Conservation (phyloP, 495 filamentous ascomycete genomes). For the Viridothelium virens region DNA sequence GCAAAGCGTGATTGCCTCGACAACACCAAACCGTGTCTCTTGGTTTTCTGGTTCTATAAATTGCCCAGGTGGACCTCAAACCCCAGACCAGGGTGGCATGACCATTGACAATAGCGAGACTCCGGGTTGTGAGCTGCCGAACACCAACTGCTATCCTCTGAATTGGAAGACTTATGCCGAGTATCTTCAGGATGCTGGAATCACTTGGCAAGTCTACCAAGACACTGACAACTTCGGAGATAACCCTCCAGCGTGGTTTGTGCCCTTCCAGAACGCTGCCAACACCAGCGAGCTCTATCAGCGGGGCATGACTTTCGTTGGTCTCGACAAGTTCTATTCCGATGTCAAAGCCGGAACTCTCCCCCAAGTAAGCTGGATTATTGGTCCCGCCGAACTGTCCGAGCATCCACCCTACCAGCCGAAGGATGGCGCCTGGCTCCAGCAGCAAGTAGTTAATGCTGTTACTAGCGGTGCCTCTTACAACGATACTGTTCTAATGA, state of each 20-base stretch:
- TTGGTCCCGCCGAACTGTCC: slow-evolving; percentile 45
- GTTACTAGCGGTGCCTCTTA: slow-evolving; percentile 46
- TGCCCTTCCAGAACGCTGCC: slow-evolving; percentile 44
- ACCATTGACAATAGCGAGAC: slow-evolving; percentile 52
- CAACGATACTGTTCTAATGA: slow-evolving; percentile 43
- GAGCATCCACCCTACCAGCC: slow-evolving; percentile 49
- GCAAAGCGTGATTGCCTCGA: slow-evolving; percentile 48
- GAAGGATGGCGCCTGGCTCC: slow-evolving; percentile 51
- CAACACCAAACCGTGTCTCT: slow-evolving; percentile 50
- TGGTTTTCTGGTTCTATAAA: slow-evolving; percentile 48
- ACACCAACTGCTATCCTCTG: slow-evolving; percentile 48
- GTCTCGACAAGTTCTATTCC: slow-evolving; percentile 44
- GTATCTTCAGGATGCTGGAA: slow-evolving; percentile 45
- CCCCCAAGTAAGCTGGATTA: slow-evolving; percentile 47
- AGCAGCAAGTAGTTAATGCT: slow-evolving; percentile 47
- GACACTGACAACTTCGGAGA: slow-evolving; percentile 50
- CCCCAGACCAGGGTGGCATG: slow-evolving; percentile 39
- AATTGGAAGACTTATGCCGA: slow-evolving; percentile 50
- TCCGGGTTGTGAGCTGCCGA: slow-evolving; percentile 42
- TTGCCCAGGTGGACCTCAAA: slow-evolving; percentile 44
- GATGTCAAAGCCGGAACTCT: slow-evolving; percentile 46
- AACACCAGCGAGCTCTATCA: slow-evolving; percentile 35
- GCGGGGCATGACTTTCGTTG: slow-evolving; percentile 41
- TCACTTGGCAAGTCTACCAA: slow-evolving; percentile 50
- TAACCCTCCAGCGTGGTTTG: slow-evolving; percentile 48